phyloP scores from a whole-genome alignment of 176 grass and related monocot species.

The maize (Zea mays) region DNA sequence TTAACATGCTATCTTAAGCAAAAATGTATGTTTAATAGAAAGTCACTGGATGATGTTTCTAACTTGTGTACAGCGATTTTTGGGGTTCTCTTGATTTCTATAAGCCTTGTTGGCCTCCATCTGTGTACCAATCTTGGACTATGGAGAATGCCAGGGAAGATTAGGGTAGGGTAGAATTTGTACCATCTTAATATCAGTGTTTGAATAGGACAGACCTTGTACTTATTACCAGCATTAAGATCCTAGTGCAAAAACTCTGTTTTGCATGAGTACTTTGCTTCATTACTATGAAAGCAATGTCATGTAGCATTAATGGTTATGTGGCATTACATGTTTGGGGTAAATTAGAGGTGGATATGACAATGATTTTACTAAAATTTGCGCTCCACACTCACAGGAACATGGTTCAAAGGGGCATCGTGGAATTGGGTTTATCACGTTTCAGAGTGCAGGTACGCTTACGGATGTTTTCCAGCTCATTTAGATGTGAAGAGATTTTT shows the following conservation, averaged over 20 bases:
- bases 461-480: not conserved
- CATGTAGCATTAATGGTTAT: constrained; percentile 4
- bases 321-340: not conserved
- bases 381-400: constrained; percentile 49
- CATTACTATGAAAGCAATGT: not conserved
- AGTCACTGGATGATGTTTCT: not conserved
- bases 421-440: constrained; percentile 97
- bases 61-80: not conserved
- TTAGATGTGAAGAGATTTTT: not conserved
- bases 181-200: not conserved
- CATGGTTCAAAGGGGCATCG: constrained; percentile 88
- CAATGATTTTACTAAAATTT: constrained; percentile 25
- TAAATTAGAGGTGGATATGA: not conserved
- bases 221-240: not conserved
- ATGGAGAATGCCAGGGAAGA: not conserved
- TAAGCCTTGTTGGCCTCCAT: not conserved
- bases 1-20: not conserved
- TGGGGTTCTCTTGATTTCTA: not conserved
- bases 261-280: constrained; percentile 10
- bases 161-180: not conserved
- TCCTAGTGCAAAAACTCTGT: not conserved
- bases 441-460: constrained; percentile 65
- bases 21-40: not conserved
- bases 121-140: not conserved
- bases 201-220: not conserved